A percentile compares a stretch with the other conserved stretches of the same genome.
These are phyloP conservation scores for Gautieria morchelliformis DNA, from an alignment of 768 basidiomycete species.

Conservation along the genomic window DNA sequence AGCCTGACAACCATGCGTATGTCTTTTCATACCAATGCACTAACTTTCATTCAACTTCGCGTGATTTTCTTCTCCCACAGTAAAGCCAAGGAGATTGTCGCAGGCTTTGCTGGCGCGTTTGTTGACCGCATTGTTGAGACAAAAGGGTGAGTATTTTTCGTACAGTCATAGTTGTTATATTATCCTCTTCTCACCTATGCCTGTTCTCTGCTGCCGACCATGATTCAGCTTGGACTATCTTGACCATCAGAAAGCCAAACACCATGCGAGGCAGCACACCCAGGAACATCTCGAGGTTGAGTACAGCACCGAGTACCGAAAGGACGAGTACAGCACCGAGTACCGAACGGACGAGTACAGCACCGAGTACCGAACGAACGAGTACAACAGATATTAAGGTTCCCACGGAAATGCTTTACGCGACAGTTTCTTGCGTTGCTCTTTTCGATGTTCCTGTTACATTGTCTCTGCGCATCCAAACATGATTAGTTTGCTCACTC, in stretches of 20 bases:
- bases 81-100: conserved; percentile 17
- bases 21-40: conserved; percentile 23
- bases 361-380: too few relatives aligned
- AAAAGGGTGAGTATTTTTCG: conserved; percentile 34
- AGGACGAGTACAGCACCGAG: too few relatives aligned
- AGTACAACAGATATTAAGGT: too few relatives aligned
- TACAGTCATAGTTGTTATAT: neutral
- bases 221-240: conserved; percentile 32
- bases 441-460: too few relatives aligned
- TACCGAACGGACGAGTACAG: too few relatives aligned
- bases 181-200: neutral
- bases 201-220: neutral
- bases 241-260: conserved; percentile 34
- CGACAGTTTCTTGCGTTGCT: too few relatives aligned
- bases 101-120: conserved; percentile 46
- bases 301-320: too few relatives aligned
- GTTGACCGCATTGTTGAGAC: conserved; percentile 47
- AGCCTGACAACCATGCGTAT: conserved; percentile 37
- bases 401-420: too few relatives aligned
- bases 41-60: neutral
- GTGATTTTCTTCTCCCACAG: conserved; percentile 18
- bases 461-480: too few relatives aligned
- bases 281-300: too few relatives aligned
- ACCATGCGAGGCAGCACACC: conserved; percentile 20
- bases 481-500: too few relatives aligned